Evolutionary conservation across 257 asterid genomes (phyloP).

Genomic region (Ocimum tenuiflorum): DNA sequence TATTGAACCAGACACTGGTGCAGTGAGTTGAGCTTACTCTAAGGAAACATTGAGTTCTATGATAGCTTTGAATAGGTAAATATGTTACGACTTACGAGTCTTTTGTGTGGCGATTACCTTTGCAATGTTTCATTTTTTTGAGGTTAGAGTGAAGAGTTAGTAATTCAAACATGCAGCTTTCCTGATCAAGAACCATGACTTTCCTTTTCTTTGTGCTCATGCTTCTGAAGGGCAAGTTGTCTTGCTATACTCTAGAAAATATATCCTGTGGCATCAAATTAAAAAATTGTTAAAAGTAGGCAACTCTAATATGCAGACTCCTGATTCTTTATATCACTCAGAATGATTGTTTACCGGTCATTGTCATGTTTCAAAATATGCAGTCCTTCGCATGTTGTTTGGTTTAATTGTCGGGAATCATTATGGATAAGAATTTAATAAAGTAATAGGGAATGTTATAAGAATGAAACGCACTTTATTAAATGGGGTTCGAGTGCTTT

Average conservation of each 20-base stretch:
- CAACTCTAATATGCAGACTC: too few species aligned
- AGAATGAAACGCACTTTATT: too few species aligned
- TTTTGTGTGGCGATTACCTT: background rate
- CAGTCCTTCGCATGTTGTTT: too few species aligned
- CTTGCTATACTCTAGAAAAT: background rate
- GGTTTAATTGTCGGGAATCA: too few species aligned
- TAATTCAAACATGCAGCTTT: background rate
- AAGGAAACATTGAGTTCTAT: constrained; percentile 5
- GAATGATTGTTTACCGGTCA: too few species aligned
- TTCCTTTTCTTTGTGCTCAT: background rate
- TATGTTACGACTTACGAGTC: background rate
- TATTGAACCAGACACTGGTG: constrained; percentile 34
- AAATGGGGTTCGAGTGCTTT: too few species aligned
- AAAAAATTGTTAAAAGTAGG: too few species aligned
- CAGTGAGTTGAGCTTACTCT: constrained; percentile 18
- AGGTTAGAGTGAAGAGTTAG: background rate
- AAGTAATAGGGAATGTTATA: too few species aligned
- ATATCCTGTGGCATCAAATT: background rate
- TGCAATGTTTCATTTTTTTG: background rate
- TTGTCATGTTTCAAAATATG: too few species aligned
- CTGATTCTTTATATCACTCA: too few species aligned
- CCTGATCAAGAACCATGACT: background rate
- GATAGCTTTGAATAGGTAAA: constrained; percentile 4
- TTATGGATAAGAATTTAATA: too few species aligned
- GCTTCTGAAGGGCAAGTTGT: background rate